phyloP scores from a whole-genome alignment of 176 grass and related monocot genomes.

The Echinochloa phyllopogon region DNA sequence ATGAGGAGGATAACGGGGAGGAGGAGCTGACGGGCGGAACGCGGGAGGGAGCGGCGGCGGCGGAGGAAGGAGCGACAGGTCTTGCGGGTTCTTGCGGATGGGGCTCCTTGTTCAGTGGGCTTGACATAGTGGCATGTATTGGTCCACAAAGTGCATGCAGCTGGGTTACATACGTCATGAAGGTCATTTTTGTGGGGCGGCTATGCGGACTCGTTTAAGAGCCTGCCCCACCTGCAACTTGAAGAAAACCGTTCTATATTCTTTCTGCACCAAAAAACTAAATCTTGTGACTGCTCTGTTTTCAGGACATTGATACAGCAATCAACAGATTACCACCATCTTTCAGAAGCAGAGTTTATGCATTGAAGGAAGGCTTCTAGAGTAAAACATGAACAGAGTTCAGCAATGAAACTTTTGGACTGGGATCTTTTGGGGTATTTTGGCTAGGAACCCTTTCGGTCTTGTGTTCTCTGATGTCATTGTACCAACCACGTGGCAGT shows the following conservation, averaged over 20 bases:
- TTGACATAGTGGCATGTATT: no score
- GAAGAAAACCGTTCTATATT: neutral
- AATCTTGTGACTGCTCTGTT: slow-evolving; percentile 18
- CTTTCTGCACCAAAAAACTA: slow-evolving; percentile 1
- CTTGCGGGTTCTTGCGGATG: no score
- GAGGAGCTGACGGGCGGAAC: no score
- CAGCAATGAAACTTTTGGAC: neutral
- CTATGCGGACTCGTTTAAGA: no score
- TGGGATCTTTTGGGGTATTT: neutral
- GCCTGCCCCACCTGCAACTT: no score
- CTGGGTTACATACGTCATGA: no score
- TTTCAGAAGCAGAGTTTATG: slow-evolving; percentile 64
- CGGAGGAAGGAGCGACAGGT: no score
- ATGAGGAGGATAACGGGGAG: no score
- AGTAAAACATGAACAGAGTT: neutral
- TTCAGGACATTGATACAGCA: slow-evolving; percentile 80
- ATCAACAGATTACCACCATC: slow-evolving; percentile 58
- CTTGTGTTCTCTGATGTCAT: neutral
- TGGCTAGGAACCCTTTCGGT: neutral
- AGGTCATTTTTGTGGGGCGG: no score
- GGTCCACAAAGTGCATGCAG: no score
- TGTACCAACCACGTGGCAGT: neutral
- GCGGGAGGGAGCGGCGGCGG: no score
- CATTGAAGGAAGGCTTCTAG: slow-evolving; percentile 76
- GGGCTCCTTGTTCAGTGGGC: no score